Percentiles rank a stretch among this genome's conserved stretches.
phyloP scores from a whole-genome alignment of 108 stramenopile species.

The Skeletonema costatum region DNA sequence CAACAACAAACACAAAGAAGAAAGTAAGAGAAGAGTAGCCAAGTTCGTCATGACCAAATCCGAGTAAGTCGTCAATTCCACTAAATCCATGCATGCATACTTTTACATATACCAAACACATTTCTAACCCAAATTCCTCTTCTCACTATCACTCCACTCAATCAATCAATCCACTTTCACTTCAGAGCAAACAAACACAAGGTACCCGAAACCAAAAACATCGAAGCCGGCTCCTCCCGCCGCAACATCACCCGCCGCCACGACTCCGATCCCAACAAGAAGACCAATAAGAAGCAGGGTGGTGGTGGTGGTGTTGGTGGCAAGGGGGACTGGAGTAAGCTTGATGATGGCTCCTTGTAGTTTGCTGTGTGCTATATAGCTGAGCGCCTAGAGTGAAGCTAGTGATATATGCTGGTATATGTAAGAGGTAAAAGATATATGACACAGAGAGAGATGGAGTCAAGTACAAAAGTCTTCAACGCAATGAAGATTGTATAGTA shows the following conservation, averaged over 20 bases:
- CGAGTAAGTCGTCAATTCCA: neutral
- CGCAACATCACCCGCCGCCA: constrained; percentile 80
- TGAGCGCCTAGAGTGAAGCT: too few relatives aligned
- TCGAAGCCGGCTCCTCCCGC: constrained; percentile 64
- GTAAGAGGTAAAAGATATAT: too few relatives aligned
- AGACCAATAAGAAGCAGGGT: constrained; percentile 76
- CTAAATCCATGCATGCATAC: neutral
- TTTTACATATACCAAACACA: neutral
- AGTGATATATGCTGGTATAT: too few relatives aligned
- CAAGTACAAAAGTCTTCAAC: too few relatives aligned
- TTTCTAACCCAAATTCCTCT: neutral
- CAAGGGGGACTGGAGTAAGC: constrained; percentile 73
- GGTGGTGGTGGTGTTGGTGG: constrained; percentile 69
- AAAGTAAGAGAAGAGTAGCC: neutral
- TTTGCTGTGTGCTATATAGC: too few relatives aligned
- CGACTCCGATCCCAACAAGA: constrained; percentile 41
- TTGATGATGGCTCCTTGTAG: constrained; percentile 71
- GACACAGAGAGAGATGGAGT: too few relatives aligned
- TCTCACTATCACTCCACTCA: neutral
- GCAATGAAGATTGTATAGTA: too few relatives aligned
- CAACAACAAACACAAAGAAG: too few relatives aligned
- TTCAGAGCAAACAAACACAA: constrained; percentile 33
- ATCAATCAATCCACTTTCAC: neutral
- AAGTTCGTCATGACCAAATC: neutral
- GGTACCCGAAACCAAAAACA: constrained; percentile 75